Evolutionary conservation across 2,329 filamentous ascomycete species (phyloP).

Genomic region (Monilinia polystroma): DNA sequence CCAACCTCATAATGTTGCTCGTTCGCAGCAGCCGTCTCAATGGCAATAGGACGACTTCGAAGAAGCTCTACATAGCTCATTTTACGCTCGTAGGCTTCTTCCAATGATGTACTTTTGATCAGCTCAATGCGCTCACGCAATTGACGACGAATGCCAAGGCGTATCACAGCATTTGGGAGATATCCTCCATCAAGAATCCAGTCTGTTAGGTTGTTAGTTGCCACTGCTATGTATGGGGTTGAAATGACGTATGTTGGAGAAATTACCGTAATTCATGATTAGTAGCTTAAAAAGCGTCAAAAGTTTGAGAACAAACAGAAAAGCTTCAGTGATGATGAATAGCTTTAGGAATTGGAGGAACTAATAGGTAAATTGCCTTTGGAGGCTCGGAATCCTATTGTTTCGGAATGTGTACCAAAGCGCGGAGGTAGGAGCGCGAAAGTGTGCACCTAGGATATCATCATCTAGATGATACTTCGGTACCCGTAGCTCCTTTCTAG

Average conservation of each 20-base stretch:
- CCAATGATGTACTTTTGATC: slow-evolving; percentile 54
- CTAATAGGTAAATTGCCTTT: background rate
- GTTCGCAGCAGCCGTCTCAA: slow-evolving; percentile 64
- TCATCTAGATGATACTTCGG: slow-evolving; percentile 10
- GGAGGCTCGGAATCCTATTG: background rate
- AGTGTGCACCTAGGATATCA: slow-evolving; percentile 7
- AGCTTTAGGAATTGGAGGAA: background rate
- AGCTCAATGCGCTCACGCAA: slow-evolving; percentile 57
- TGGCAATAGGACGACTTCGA: slow-evolving; percentile 63
- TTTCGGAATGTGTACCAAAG: slow-evolving; percentile 19
- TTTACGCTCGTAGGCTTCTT: slow-evolving; percentile 56
- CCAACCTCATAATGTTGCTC: slow-evolving; percentile 72
- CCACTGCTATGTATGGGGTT: background rate
- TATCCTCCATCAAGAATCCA: slow-evolving; percentile 64
- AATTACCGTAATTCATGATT: slow-evolving; percentile 37
- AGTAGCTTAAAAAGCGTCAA: background rate
- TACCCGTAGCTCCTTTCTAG: slow-evolving; percentile 15
- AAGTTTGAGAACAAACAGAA: background rate
- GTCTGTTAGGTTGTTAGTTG: slow-evolving; percentile 42
- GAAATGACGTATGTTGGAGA: background rate
- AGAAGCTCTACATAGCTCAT: slow-evolving; percentile 62
- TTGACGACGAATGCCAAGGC: slow-evolving; percentile 64
- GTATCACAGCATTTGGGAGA: slow-evolving; percentile 61
- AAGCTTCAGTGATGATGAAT: background rate
- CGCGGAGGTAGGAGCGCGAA: slow-evolving; percentile 8